Conservation (phyloP, 208 protist species). For the Trypanosoma platydactyli region DNA sequence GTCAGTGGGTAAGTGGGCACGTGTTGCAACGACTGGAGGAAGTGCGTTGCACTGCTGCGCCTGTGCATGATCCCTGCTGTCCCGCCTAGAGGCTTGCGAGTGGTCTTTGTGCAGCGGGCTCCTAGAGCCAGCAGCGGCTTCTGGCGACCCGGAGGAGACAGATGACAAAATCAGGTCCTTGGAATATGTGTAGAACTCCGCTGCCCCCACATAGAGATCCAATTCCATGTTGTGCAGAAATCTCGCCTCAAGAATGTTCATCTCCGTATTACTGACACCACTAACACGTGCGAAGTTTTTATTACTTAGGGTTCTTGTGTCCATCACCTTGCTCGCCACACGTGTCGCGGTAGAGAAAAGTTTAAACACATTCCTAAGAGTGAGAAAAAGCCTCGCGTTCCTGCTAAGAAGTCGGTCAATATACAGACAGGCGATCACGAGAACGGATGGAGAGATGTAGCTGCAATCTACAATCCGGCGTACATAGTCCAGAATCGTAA, state of each 20-base stretch:
- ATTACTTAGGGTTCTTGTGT: slow-evolving; percentile 76
- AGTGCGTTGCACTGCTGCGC: background rate
- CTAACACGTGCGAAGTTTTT: slow-evolving; percentile 70
- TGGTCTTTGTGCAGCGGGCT: background rate
- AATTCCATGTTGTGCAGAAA: slow-evolving; percentile 57
- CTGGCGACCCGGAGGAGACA: background rate
- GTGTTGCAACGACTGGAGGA: slow-evolving; percentile 1
- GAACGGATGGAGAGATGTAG: slow-evolving; percentile 65
- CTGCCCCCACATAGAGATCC: slow-evolving; percentile 55
- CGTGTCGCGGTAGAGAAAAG: slow-evolving; percentile 55
- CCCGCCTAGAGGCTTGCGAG: background rate
- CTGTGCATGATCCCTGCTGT: no score
- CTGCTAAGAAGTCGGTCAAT: slow-evolving; percentile 55
- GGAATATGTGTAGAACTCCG: slow-evolving; percentile 61
- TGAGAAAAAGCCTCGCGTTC: slow-evolving; percentile 41
- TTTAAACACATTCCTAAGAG: slow-evolving; percentile 60
- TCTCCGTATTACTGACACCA: slow-evolving; percentile 57
- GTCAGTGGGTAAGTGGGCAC: background rate
- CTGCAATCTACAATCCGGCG: slow-evolving; percentile 64
- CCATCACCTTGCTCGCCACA: slow-evolving; percentile 70
- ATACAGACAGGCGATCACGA: slow-evolving; percentile 67
- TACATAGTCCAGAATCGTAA: slow-evolving; percentile 61
- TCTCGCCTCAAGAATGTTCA: slow-evolving; percentile 64
- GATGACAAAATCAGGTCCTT: slow-evolving; percentile 28
- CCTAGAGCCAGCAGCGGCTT: no score